Percentiles rank a stretch among this genome's conserved stretches.
Conservation (phyloP, 306 rosid species). For the Senna tora region DNA sequence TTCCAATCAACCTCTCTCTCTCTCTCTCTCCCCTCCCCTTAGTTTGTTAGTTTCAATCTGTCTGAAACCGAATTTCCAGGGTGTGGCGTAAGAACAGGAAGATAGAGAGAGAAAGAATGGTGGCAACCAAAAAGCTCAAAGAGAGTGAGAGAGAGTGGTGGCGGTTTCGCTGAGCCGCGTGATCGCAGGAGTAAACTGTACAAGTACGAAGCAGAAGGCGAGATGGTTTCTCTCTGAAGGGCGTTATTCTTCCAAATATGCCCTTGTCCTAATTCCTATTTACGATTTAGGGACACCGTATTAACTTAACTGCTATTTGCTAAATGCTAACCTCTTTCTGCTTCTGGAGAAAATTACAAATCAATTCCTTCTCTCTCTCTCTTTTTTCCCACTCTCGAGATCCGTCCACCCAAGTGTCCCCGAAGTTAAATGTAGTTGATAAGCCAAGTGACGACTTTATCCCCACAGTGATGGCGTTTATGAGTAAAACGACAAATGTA, state of each 20-base stretch:
- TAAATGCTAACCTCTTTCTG: neutral
- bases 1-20: neutral
- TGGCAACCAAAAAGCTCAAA: neutral
- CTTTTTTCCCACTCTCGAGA: neutral
- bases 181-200: neutral
- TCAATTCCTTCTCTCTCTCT: neutral
- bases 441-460: neutral
- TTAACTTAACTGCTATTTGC: too few relatives aligned
- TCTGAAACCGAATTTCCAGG: slow-evolving; percentile 34
- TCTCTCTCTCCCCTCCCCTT: slow-evolving; percentile 1
- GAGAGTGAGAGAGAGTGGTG: neutral
- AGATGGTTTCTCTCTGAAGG: neutral
- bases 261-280: neutral
- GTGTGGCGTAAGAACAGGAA: slow-evolving; percentile 42
- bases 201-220: neutral
- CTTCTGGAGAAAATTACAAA: neutral
- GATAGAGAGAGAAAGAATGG: slow-evolving; percentile 24
- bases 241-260: neutral
- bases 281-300: neutral
- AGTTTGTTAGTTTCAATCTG: slow-evolving; percentile 3
- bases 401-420: neutral
- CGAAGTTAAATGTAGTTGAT: neutral
- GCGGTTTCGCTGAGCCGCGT: slow-evolving; percentile 10
- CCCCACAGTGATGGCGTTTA: neutral
- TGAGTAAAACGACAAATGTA: neutral